Evolutionary conservation across 1,139 yeast species (phyloP), one percentile per base, ranked within the genome.

Genomic region (Blastobotrys proliferans): DNA sequence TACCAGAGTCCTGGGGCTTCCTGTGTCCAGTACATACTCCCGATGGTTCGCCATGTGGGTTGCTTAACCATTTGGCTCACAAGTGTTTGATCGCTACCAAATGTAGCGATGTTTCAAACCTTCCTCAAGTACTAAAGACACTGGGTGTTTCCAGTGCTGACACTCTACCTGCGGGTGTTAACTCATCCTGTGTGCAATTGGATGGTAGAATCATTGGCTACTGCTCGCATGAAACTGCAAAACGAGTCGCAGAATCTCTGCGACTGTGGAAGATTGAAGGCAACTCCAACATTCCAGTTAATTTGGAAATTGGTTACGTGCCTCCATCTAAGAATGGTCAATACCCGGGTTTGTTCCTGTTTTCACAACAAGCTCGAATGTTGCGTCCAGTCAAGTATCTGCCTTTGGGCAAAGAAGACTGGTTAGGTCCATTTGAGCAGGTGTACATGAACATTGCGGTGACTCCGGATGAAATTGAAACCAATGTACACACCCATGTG

Each of bases 41-140:
- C 2, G 99, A 92, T 83, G 99, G 99, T 58, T 85, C 97, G 40
- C 99, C 99, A 18, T 92, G 99, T 82, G 99, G 99, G 69, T 73
- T 92, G 63, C 74, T 92, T 58, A 94, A 94, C 68, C 99, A 92
- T 72, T 82, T 92, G 71, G 83, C 98, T 9, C 97, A 92, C 68
- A 87, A 86, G 66, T 92, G 99, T 74, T 74, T 76, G 57, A 83
- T 92, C 50, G 79, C 95, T 4, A 90, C 97, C 8, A 67, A 69
- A 37, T 82, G 80, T 34, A 70, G 82, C 2, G 94, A 88, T 60
- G 92, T 83, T n/a, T 73, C 83, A 6, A 66, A 68, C 32, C 79
- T 92, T 36, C 86, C 95, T 16, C 66, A 67, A 6, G 75, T 81
- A 1, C 72, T 92, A 51, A 76, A 79, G 43, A 72, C 77, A 34